Evolutionary conservation across 139 green algal genomes (phyloP), one percentile per base, ranked within the genome.

Genomic region (Volvox africanus): DNA sequence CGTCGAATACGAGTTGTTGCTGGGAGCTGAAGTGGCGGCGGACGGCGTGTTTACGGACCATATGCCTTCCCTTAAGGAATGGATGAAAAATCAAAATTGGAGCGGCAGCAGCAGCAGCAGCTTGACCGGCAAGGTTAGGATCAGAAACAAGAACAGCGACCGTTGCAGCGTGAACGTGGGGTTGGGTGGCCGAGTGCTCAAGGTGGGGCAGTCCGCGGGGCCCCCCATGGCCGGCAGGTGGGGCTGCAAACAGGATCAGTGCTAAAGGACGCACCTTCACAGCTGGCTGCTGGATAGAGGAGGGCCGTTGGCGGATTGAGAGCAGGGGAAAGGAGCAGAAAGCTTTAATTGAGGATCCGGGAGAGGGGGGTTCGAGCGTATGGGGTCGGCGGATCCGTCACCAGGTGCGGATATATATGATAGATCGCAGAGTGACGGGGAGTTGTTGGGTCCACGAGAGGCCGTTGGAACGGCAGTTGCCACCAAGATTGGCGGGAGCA

Each of bases 11-110:
- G 55, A 90, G 20, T 30, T 90, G 37, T 44, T 82, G 61, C 73
- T 89, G 37, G 62, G 30, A 0, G 33, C 20, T 30, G 33, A 24
- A 21, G 55, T 85, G 75, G 55, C 21, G 28, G 71, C 71, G 50
- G 86, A 90, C 22, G 86, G 20, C 0, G 14, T 90, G 75, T 90
- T 90, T 24, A 33, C 73, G 11, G 86, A 90, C 75, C 21, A 78
- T 76, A 83, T 90, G 75, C 86, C 86, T 0, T 85, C 73, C n/a
- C 68, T 84, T 26, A 44, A 9, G 75, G 28, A 82, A 1, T 89
- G 84, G 84, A 35, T 28, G 67, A 18, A 78, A 65, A 33, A 87
- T 61, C 50, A 24, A 62, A 75, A n/a, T 61, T 1, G 61, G 18
- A 61, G 18, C 30, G 28, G 80, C 55, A 61, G 81, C n/a, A 6